A percentile compares a stretch with the other conserved stretches of the same genome.
These are phyloP conservation scores for Thielaviopsis musarum DNA, from an alignment of 2,329 filamentous ascomycete species.

Conservation along the genomic window DNA sequence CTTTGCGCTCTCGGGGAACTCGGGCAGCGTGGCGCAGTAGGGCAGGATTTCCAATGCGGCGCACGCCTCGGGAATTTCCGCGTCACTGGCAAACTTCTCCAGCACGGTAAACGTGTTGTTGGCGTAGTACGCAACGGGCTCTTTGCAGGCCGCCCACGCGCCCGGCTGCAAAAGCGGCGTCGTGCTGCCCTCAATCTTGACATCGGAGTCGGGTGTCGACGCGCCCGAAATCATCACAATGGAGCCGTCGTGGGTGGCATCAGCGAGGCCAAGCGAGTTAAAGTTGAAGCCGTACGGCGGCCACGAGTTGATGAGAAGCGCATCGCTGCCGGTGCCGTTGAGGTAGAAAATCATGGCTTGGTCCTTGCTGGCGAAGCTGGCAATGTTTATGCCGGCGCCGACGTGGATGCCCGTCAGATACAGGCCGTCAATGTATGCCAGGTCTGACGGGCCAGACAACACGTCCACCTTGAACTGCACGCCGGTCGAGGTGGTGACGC, in stretches of 20 bases:
- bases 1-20: conserved; percentile 17
- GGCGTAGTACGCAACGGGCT: conserved; percentile 25
- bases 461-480: conserved; percentile 29
- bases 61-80: conserved; percentile 23
- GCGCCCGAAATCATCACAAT: conserved; percentile 19
- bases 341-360: conserved; percentile 26
- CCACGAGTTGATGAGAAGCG: conserved; percentile 25
- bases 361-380: not conserved
- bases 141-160: conserved; percentile 27
- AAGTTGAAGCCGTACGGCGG: conserved; percentile 23
- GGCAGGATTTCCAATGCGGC: conserved; percentile 26
- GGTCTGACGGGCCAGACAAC: conserved; percentile 16
- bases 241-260: conserved; percentile 16
- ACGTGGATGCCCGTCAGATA: conserved; percentile 26
- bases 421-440: conserved; percentile 24
- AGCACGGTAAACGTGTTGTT: conserved; percentile 18
- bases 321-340: conserved; percentile 27
- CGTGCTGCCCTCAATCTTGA: conserved; percentile 20
- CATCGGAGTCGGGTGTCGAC: conserved; percentile 20
- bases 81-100: conserved; percentile 13
- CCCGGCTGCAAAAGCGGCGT: conserved; percentile 19
- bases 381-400: conserved; percentile 21
- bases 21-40: conserved; percentile 24
- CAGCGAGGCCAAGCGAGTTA: conserved; percentile 16
- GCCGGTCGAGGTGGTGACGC: conserved; percentile 19